Evolutionary conservation across 345 rosid genomes (phyloP).

Genomic region (Leavenworthia alabamica): DNA sequence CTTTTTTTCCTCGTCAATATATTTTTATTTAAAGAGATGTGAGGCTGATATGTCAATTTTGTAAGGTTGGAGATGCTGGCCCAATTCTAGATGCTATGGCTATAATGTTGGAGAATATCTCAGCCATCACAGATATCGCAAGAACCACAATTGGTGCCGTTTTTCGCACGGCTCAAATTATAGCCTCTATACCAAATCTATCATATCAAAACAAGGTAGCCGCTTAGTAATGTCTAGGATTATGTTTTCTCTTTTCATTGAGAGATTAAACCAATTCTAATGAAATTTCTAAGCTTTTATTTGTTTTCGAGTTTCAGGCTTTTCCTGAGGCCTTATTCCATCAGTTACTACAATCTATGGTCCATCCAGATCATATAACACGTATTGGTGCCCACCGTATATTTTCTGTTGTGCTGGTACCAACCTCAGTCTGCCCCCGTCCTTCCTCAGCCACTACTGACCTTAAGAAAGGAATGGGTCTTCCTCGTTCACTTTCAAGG

Average conservation of each 20-base stretch:
- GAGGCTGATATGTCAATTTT: conserved; percentile 16
- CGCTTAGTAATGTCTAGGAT: neutral
- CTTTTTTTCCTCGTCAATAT: neutral
- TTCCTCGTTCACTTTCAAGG: conserved; percentile 80
- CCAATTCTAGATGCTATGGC: conserved; percentile 90
- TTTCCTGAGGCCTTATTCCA: conserved; percentile 94
- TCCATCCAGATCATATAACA: conserved; percentile 90
- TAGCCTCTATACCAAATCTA: conserved; percentile 75
- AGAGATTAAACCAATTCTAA: neutral
- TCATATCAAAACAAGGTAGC: conserved; percentile 79
- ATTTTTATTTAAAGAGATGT: conserved; percentile 7
- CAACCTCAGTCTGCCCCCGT: conserved; percentile 71
- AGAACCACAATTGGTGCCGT: conserved; percentile 70
- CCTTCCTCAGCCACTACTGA: conserved; percentile 39
- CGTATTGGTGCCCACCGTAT: conserved; percentile 88
- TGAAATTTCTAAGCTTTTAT: conserved; percentile 4
- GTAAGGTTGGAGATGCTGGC: conserved; percentile 92
- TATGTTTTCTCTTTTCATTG: neutral
- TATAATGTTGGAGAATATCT: conserved; percentile 80
- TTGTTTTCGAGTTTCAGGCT: conserved; percentile 43
- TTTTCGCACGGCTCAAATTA: conserved; percentile 92
- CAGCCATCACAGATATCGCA: conserved; percentile 61
- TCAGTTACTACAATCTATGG: conserved; percentile 90
- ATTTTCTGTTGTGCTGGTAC: conserved; percentile 90
- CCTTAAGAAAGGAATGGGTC: conserved; percentile 46